Evolutionary conservation across 1,139 yeast genomes (phyloP), one percentile per base, ranked within the genome.

Genomic region (Blastobotrys niveus): DNA sequence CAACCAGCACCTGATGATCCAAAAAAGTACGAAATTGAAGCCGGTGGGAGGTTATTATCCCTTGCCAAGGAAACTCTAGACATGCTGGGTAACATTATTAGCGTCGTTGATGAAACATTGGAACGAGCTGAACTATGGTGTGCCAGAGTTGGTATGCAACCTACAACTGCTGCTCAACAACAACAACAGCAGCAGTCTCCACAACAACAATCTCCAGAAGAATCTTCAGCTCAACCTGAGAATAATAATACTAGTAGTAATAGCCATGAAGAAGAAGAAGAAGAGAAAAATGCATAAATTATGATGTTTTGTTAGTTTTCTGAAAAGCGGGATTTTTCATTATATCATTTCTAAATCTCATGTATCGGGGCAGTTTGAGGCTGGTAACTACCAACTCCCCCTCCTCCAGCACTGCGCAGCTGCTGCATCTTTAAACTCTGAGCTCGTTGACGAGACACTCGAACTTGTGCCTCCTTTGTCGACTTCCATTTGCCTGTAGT

Each of bases 41-140:
- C 77, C 22, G 80, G 79, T 56, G 87, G 84, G 36, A 76, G 80
- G 53, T 84, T 87, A 1, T 67, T 91, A 36, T 74, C 84, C 8
- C 71, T 91, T 50, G 96, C 97, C 1, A 83, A 83, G 53, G 98
- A 91, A 63, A 81, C 95, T 0, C 69, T 91, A 45, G 94, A 84
- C 38, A 87, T 89, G 89, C 82, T 91, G 38, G 74, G 82, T 36
- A 83, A 83, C 50, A 80, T 91, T 27, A 87, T 88, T 50, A 74
- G 74, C 40, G 89, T 88, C 8, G 88, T 93, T 51, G 89, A 83
- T 60, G 89, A 83, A 34, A 88, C 89, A 45, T 69, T 91, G 48
- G 82, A 77, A 40, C 79, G 80, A 52, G 96, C 96, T 1, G 96
- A 89, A 60, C 68, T 71, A 27, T 89, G 96, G 96, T 65, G 66